These are phyloP conservation scores for Lachnellula suecica DNA, from an alignment of 2,329 filamentous ascomycete genomes.

Conservation along the genomic window DNA sequence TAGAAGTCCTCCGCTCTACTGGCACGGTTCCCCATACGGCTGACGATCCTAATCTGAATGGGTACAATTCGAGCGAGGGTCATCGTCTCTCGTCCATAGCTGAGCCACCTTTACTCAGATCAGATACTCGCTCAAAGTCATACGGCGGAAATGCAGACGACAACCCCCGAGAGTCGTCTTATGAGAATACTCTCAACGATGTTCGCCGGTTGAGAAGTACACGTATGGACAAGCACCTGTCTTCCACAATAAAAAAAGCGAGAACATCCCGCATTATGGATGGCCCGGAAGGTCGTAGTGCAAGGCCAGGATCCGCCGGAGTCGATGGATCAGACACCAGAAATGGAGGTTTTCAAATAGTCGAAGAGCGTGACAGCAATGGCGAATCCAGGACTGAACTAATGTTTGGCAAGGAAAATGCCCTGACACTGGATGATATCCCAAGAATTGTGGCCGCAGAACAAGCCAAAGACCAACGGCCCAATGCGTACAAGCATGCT, in stretches of 20 bases:
- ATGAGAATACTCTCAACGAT: slow-evolving; percentile 95
- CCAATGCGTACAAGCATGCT: slow-evolving; percentile 74
- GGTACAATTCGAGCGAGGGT: slow-evolving; percentile 66
- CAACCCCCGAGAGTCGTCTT: slow-evolving; percentile 67
- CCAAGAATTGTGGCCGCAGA: slow-evolving; percentile 93
- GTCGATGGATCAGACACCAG: slow-evolving; percentile 53
- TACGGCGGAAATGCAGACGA: slow-evolving; percentile 63
- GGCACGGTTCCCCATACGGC: slow-evolving; percentile 76
- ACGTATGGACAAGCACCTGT: slow-evolving; percentile 89
- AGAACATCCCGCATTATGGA: slow-evolving; percentile 91
- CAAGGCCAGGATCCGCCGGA: slow-evolving; percentile 71
- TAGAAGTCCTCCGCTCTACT: slow-evolving; percentile 82
- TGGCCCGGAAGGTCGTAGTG: slow-evolving; percentile 68
- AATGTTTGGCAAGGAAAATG: slow-evolving; percentile 87
- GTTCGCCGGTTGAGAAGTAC: slow-evolving; percentile 90
- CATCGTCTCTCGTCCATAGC: slow-evolving; percentile 51
- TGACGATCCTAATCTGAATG: slow-evolving; percentile 68
- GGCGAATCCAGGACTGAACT: slow-evolving; percentile 72
- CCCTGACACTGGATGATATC: slow-evolving; percentile 92
- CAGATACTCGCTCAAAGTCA: slow-evolving; percentile 72
- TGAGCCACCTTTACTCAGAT: slow-evolving; percentile 54
- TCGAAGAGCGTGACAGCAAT: slow-evolving; percentile 72
- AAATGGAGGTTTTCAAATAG: slow-evolving; percentile 68
- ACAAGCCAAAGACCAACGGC: slow-evolving; percentile 86
- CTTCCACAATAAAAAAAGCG: slow-evolving; percentile 87